Evolutionary conservation across 1,284 basidiomycete species (phyloP).

Genomic region (Blastosporella zonata): DNA sequence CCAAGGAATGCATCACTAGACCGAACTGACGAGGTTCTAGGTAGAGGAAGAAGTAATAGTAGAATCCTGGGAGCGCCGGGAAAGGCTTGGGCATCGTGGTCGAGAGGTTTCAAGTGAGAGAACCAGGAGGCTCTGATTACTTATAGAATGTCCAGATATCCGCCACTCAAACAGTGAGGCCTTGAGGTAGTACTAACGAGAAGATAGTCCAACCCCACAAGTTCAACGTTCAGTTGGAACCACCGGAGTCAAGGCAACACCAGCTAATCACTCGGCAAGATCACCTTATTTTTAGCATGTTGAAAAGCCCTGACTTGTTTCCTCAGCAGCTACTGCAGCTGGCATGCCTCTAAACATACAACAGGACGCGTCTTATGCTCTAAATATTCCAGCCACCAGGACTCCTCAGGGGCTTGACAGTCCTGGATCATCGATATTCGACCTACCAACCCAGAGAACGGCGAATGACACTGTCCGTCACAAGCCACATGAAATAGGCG

Average conservation of each 20-base stretch:
- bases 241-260: background rate
- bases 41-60: constrained; percentile 65
- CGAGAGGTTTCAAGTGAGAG: background rate
- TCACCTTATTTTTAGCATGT: no score
- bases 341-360: constrained; percentile 12
- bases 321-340: background rate
- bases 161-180: background rate
- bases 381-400: constrained; percentile 11
- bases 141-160: background rate
- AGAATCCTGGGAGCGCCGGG: constrained; percentile 64
- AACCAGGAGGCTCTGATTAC: background rate
- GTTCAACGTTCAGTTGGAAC: background rate
- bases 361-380: constrained; percentile 16
- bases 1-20: background rate
- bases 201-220: background rate
- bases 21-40: constrained; percentile 58
- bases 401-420: constrained; percentile 32
- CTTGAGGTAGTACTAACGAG: background rate
- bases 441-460: constrained; percentile 51
- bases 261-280: background rate
- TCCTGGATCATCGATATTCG: constrained; percentile 69
- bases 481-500: constrained; percentile 1
- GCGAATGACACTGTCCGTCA: constrained; percentile 2
- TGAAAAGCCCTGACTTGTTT: background rate
- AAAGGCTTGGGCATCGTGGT: constrained; percentile 32